A percentile compares a stretch with the other conserved stretches of the same genome.
Evolutionary conservation across 352 stramenopile genomes (phyloP).

Genomic region (Globisporangium barbulae): DNA sequence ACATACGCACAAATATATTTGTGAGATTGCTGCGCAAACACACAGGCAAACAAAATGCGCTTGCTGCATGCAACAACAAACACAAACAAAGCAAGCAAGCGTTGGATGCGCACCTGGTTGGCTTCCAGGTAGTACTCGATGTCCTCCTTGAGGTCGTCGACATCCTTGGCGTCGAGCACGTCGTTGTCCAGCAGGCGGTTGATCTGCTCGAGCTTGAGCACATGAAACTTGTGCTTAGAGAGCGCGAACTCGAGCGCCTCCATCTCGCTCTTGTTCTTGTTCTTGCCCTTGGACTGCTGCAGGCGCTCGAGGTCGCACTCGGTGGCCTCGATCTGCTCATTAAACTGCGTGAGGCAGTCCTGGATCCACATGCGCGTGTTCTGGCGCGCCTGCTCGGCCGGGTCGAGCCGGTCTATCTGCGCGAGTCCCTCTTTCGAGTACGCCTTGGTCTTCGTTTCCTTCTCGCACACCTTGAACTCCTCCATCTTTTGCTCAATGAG

Average conservation of each 20-base stretch:
- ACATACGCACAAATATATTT: not conserved
- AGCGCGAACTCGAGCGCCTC: conserved; percentile 90
- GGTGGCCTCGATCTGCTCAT: conserved; percentile 87
- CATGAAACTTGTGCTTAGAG: conserved; percentile 95
- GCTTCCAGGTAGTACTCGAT: conserved; percentile 98
- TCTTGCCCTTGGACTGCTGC: conserved; percentile 89
- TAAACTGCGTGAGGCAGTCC: conserved; percentile 75
- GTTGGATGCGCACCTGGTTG: conserved; percentile 43
- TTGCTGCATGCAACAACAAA: not conserved
- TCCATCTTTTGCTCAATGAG: conserved; percentile 99
- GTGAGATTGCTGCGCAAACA: not conserved
- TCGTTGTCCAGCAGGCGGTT: conserved; percentile 97
- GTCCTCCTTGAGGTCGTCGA: conserved; percentile 97
- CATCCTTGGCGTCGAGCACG: conserved; percentile 85
- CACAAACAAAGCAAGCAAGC: not conserved
- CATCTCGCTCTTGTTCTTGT: conserved; percentile 94
- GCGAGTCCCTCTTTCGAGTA: conserved; percentile 98
- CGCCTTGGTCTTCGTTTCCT: conserved; percentile 99
- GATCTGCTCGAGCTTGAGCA: conserved; percentile 98
- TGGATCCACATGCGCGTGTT: conserved; percentile 84
- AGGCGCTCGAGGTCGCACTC: conserved; percentile 82
- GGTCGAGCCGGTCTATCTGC: conserved; percentile 91
- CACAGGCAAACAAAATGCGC: not conserved
- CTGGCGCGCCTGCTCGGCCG: conserved; percentile 78
- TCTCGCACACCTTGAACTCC: conserved; percentile 99